These are phyloP conservation scores for Galerina sulciceps DNA, from an alignment of 768 basidiomycete genomes.

Conservation along the genomic window DNA sequence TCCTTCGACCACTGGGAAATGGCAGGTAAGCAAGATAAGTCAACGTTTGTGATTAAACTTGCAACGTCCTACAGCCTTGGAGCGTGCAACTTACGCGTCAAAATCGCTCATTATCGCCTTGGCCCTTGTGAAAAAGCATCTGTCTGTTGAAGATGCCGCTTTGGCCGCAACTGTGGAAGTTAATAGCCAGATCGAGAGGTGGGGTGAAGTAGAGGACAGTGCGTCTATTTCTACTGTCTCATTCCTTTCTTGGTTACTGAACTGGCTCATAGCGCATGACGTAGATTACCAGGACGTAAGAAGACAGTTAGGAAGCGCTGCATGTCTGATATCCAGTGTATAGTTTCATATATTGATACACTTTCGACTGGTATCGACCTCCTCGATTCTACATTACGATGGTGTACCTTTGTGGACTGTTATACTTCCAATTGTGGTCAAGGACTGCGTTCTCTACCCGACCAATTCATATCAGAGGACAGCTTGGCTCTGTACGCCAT, in stretches of 20 bases:
- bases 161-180: constrained; percentile 91
- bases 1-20: constrained; percentile 83
- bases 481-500: no score
- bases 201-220: constrained; percentile 99
- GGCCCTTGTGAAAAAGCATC: constrained; percentile 75
- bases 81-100: constrained; percentile 84
- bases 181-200: constrained; percentile 90
- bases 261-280: constrained; percentile 77
- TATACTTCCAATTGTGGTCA: background rate
- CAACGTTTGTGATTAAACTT: background rate
- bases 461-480: no score
- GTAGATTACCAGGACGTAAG: constrained; percentile 96
- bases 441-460: no score
- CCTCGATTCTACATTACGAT: background rate
- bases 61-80: constrained; percentile 67
- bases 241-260: constrained; percentile 9
- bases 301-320: constrained; percentile 68
- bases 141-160: constrained; percentile 86
- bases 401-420: background rate
- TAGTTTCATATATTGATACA: background rate
- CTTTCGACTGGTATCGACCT: background rate
- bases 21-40: constrained; percentile 64
- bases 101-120: constrained; percentile 92
- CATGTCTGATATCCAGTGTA: constrained; percentile 28
- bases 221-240: constrained; percentile 39